Evolutionary conservation across 306 rosid species (phyloP).

Genomic region (Cucumis melo): DNA sequence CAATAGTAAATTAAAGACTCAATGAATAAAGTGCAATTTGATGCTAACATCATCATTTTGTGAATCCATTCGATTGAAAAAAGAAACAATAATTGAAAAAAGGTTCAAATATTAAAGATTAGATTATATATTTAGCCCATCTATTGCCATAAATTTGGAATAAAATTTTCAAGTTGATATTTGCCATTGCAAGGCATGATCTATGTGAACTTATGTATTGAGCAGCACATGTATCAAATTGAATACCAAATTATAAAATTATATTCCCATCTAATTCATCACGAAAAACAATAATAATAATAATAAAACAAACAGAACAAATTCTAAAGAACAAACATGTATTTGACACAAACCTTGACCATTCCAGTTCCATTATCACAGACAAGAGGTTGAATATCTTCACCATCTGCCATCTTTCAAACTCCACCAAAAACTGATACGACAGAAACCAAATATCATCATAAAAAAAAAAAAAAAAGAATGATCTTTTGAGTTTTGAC

Average conservation of each 20-base stretch:
- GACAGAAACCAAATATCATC: not conserved
- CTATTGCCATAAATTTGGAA: not conserved
- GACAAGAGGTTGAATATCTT: slow-evolving; percentile 8
- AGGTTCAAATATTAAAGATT: not conserved
- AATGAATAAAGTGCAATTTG: not conserved
- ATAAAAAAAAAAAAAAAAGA: not conserved
- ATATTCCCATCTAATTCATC: not conserved
- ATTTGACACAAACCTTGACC: not conserved
- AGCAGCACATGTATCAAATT: not conserved
- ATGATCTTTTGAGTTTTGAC: not conserved
- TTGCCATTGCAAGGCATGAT: not conserved
- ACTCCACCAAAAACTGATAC: not conserved
- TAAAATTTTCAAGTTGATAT: not conserved
- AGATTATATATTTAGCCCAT: not conserved
- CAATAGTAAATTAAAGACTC: not conserved
- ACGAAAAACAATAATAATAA: not conserved
- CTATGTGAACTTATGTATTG: not conserved
- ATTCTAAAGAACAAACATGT: not conserved
- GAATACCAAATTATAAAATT: not conserved
- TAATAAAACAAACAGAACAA: not conserved
- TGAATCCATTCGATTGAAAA: not conserved
- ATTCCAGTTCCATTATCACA: slow-evolving; percentile 11
- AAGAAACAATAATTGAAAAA: not conserved
- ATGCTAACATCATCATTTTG: not conserved
- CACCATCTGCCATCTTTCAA: slow-evolving; percentile 8